These are phyloP conservation scores for Leucocoprinus sp. DNA, from an alignment of 768 basidiomycete genomes.

Conservation along the genomic window DNA sequence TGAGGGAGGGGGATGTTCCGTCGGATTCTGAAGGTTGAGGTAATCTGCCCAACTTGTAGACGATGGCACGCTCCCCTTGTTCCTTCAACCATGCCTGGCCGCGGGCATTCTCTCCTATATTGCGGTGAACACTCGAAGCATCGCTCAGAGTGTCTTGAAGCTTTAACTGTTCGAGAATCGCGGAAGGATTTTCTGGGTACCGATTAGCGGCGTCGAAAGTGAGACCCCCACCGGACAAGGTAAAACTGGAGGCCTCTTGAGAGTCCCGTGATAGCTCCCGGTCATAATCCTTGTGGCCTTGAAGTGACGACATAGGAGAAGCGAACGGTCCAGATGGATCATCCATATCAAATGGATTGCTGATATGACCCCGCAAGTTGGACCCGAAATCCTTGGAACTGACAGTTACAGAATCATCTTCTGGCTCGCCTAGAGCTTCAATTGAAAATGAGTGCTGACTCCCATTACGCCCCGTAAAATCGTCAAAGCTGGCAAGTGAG, in stretches of 20 bases:
- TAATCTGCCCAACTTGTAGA: conserved; percentile 48
- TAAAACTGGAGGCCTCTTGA: conserved; percentile 1
- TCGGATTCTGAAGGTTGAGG: conserved; percentile 56
- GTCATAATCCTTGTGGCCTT: background rate
- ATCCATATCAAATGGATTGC: conserved; percentile 6
- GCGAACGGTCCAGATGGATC: conserved; percentile 7
- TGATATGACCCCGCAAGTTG: conserved; percentile 15
- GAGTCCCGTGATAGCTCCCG: background rate
- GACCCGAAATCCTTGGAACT: conserved; percentile 54
- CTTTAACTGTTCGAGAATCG: conserved; percentile 51
- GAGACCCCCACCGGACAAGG: conserved; percentile 4
- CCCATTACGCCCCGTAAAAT: conserved; percentile 51
- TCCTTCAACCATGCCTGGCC: conserved; percentile 79
- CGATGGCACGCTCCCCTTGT: conserved; percentile 62
- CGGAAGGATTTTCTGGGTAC: conserved; percentile 33
- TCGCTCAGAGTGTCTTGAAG: conserved; percentile 36
- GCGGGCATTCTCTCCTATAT: conserved; percentile 49
- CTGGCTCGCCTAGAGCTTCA: conserved; percentile 36
- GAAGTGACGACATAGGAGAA: conserved; percentile 2
- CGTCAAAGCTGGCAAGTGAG: conserved; percentile 73
- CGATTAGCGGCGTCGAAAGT: conserved; percentile 17
- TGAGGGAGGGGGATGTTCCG: conserved; percentile 31
- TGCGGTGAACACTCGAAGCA: conserved; percentile 33
- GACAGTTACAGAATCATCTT: conserved; percentile 71
- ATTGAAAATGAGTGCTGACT: conserved; percentile 51